Base-by-base conservation (phyloP, 352 stramenopile species). In the Thraustochytrium sp. region DNA sequence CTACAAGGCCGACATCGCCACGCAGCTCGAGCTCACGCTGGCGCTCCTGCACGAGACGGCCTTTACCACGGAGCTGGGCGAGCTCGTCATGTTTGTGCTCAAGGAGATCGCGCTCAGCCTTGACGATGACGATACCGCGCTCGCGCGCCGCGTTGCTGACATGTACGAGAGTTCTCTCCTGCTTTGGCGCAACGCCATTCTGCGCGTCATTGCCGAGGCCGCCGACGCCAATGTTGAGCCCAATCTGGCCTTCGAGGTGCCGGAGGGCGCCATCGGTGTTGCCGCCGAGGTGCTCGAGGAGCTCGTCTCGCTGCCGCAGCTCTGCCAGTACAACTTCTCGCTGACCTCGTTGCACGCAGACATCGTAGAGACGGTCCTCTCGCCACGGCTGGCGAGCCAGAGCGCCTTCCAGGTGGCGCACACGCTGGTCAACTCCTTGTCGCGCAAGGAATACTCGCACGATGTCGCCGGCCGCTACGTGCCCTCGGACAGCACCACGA, bases 41-140 rank as follows among this genome's bases (percentile, higher is more conserved):
- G n/a, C 42, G 13, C 26, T 62, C 31, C 48, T 78, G 3, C 65
- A 62, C 8, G 48, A 62, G 23, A 9, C 9, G 9, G 37, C n/a
- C 13, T 78, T 78, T 31, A 44, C 65, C 11, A 40, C 65, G 18
- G 21, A 56, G 36, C 42, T 78, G 29, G 74, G 53, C 38, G 29
- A 82, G 42, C 74, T 82, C 11, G 61, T 54, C 37, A 68, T 82
- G 37, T 63, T 76, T 29, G 53, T 54, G n/a, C 34, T 82, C 5
- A 26, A n/a, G 36, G 38, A 82, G 37, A 40, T 54, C 37, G 51
- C 74, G 4, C 40, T 73, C 21, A 51, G 37, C 23, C 51, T 73
- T 3, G 74, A 82, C n/a, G 51, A 29, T 26, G 74, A 82, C n/a
- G 51, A 73, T 23, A 38, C n/a, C 21, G 38, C 0, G 23, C 40